These are phyloP conservation scores for Herpetospermum pedunculosum DNA, from an alignment of 306 rosid species.

Conservation along the genomic window DNA sequence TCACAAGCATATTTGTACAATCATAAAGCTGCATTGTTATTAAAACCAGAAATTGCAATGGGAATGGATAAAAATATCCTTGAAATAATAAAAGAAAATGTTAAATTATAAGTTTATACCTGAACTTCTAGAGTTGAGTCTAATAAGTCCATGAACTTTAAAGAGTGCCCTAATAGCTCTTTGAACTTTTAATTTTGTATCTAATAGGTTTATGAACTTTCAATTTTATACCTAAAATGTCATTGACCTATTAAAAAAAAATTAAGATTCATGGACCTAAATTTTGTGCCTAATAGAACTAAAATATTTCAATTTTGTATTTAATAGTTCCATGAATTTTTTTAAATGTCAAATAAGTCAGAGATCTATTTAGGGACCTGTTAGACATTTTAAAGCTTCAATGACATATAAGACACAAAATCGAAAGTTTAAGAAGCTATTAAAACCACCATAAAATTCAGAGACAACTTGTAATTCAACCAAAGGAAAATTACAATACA, in stretches of 20 bases:
- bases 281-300: background rate
- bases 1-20: slow-evolving; percentile 7
- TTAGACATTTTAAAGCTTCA: background rate
- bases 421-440: background rate
- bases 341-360: background rate
- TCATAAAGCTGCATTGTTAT: background rate
- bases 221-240: background rate
- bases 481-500: background rate
- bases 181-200: background rate
- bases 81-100: background rate
- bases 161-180: background rate
- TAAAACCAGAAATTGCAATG: background rate
- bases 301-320: background rate
- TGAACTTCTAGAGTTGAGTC: background rate
- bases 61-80: background rate
- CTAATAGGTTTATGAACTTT: background rate
- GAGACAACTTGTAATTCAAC: background rate
- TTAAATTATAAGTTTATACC: background rate
- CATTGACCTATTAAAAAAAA: background rate
- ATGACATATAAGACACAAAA: background rate
- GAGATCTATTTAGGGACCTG: background rate
- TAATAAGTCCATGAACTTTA: background rate
- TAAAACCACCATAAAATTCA: background rate
- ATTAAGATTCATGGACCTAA: no score
- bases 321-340: background rate